These are phyloP conservation scores for Hirschfeldia incana DNA, from an alignment of 345 rosid genomes.

Conservation along the genomic window DNA sequence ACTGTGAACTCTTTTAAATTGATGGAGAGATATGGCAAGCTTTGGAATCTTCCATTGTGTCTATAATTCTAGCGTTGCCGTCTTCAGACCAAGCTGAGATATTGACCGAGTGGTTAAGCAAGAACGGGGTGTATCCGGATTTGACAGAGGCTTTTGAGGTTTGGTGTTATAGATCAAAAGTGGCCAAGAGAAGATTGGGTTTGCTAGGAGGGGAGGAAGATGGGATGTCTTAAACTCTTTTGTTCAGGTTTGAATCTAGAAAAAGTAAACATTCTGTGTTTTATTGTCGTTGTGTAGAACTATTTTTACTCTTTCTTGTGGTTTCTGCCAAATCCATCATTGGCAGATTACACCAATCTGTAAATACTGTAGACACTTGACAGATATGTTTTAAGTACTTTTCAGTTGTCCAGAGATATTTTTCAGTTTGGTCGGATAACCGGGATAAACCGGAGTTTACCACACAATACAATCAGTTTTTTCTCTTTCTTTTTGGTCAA, in stretches of 20 bases:
- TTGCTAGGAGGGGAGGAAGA: too few relatives aligned
- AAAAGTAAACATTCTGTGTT: too few relatives aligned
- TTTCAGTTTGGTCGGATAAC: background rate
- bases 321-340: conserved; percentile 3
- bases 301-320: background rate
- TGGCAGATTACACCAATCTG: conserved; percentile 12
- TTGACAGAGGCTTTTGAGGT: too few relatives aligned
- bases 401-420: background rate
- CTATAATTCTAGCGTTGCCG: conserved; percentile 71
- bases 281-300: background rate
- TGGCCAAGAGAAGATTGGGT: too few relatives aligned
- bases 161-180: too few relatives aligned
- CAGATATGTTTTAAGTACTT: background rate
- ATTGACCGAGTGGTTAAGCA: conserved; percentile 74
- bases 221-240: too few relatives aligned
- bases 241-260: too few relatives aligned
- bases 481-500: too few relatives aligned
- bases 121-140: conserved; percentile 5
- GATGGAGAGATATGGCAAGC: conserved; percentile 85
- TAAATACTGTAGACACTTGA: conserved; percentile 16
- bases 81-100: conserved; percentile 77
- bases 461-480: too few relatives aligned
- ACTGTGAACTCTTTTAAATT: conserved; percentile 57
- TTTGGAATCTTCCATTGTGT: conserved; percentile 70
- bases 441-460: background rate